Evolutionary conservation across 2,329 filamentous ascomycete species (phyloP).

Genomic region (Ophiocordyceps robertsii): DNA sequence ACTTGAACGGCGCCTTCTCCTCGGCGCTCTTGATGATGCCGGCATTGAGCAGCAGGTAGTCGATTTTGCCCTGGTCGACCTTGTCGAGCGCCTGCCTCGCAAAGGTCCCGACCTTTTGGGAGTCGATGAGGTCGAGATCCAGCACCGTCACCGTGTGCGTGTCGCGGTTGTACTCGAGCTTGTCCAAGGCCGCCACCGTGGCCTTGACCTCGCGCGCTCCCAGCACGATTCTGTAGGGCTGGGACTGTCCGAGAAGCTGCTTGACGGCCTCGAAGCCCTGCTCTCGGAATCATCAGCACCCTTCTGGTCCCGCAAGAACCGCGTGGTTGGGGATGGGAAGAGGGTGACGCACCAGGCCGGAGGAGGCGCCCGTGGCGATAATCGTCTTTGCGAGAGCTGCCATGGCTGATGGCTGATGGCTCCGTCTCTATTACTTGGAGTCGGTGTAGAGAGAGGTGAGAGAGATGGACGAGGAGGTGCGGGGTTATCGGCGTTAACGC

Average conservation of each 20-base stretch:
- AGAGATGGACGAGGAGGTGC: no score
- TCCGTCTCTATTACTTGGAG: not conserved
- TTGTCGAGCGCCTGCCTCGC: slow-evolving; percentile 27
- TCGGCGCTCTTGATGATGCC: slow-evolving; percentile 23
- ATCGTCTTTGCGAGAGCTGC: slow-evolving; percentile 1
- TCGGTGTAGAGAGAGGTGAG: no score
- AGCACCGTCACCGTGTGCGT: slow-evolving; percentile 29
- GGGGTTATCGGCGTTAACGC: not conserved
- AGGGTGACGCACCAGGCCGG: not conserved
- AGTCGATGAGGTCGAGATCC: slow-evolving; percentile 32
- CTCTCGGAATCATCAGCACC: not conserved
- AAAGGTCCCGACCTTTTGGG: slow-evolving; percentile 31
- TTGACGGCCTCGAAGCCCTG: slow-evolving; percentile 40
- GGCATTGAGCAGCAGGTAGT: slow-evolving; percentile 37
- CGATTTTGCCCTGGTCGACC: slow-evolving; percentile 26
- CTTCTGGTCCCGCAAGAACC: not conserved
- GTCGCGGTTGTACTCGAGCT: slow-evolving; percentile 24
- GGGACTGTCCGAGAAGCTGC: slow-evolving; percentile 29
- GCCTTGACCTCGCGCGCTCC: slow-evolving; percentile 31
- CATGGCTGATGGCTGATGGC: not conserved
- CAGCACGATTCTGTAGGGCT: slow-evolving; percentile 34
- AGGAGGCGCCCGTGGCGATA: slow-evolving; percentile 2
- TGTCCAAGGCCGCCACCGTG: slow-evolving; percentile 27
- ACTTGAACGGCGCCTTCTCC: slow-evolving; percentile 22
- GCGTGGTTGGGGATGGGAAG: no score